Percentiles rank a stretch among this genome's conserved stretches.
phyloP scores from a whole-genome alignment of 2,329 filamentous ascomycete genomes.

The Trichoderma sp. region DNA sequence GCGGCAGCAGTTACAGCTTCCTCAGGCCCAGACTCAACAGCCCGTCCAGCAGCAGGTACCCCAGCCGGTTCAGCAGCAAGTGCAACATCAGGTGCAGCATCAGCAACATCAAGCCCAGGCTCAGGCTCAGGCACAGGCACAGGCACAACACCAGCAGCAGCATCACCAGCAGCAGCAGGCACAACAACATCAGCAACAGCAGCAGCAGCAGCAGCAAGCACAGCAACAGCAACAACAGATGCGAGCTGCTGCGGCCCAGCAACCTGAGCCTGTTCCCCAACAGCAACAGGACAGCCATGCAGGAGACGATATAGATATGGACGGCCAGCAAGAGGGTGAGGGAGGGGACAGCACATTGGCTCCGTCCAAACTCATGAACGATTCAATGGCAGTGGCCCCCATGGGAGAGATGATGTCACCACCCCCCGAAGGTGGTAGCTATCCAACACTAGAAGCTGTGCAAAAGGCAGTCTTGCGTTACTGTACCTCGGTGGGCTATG shows the following conservation, averaged over 20 bases:
- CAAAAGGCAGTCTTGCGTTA: slow-evolving; percentile 67
- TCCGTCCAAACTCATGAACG: slow-evolving; percentile 52
- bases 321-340: slow-evolving; percentile 54
- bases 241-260: slow-evolving; percentile 37
- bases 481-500: slow-evolving; percentile 69
- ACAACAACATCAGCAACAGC: slow-evolving; percentile 33
- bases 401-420: slow-evolving; percentile 65
- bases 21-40: not conserved
- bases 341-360: slow-evolving; percentile 50
- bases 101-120: slow-evolving; percentile 13
- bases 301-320: slow-evolving; percentile 58
- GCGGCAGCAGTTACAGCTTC: slow-evolving; percentile 18
- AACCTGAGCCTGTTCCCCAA: slow-evolving; percentile 44
- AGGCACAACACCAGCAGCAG: slow-evolving; percentile 29
- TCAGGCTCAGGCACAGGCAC: slow-evolving; percentile 30
- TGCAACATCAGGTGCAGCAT: slow-evolving; percentile 18
- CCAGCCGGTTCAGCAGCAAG: slow-evolving; percentile 30
- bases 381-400: slow-evolving; percentile 54
- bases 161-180: slow-evolving; percentile 33
- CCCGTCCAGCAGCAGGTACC: slow-evolving; percentile 32
- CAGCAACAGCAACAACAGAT: slow-evolving; percentile 35
- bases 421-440: slow-evolving; percentile 66
- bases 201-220: slow-evolving; percentile 35
- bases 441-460: slow-evolving; percentile 65
- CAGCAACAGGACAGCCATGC: slow-evolving; percentile 49